A percentile compares a stretch with the other conserved stretches of the same genome.
Evolutionary conservation across 2,329 filamentous ascomycete genomes (phyloP).

Genomic region (Xylariaceae sp.): DNA sequence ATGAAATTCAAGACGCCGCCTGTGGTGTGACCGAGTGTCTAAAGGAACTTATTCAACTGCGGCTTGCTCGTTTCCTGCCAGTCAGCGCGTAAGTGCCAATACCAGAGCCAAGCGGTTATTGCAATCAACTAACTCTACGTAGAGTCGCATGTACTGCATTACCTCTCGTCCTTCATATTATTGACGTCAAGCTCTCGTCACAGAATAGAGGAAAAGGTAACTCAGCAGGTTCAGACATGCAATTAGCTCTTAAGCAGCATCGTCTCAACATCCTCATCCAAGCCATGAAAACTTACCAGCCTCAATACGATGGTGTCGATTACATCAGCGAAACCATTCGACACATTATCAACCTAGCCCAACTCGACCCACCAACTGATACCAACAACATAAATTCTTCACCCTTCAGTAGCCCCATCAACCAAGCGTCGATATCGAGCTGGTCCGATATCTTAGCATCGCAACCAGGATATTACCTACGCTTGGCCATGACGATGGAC

Average conservation of each 20-base stretch:
- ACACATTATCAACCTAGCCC: conserved; percentile 46
- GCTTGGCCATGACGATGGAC: conserved; percentile 48
- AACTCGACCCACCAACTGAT: conserved; percentile 37
- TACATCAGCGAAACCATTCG: conserved; percentile 48
- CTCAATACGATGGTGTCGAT: conserved; percentile 50
- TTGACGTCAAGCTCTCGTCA: conserved; percentile 42
- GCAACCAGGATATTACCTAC: conserved; percentile 45
- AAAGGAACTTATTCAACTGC: conserved; percentile 50
- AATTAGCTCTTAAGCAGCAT: conserved; percentile 45
- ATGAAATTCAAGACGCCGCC: conserved; percentile 49
- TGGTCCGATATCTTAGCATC: conserved; percentile 48
- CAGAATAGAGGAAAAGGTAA: conserved; percentile 26
- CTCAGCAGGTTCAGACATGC: conserved; percentile 34
- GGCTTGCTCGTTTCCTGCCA: conserved; percentile 49
- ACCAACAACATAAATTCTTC: conserved; percentile 15
- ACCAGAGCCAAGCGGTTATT: not conserved
- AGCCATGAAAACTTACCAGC: conserved; percentile 49
- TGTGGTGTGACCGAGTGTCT: conserved; percentile 49
- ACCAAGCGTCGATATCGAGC: conserved; percentile 38
- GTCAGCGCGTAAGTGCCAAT: conserved; percentile 47
- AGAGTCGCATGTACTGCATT: conserved; percentile 42
- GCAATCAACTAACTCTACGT: not conserved
- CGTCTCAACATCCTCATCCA: conserved; percentile 49
- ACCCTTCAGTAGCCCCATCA: conserved; percentile 15
- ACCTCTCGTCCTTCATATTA: conserved; percentile 42